phyloP scores from a whole-genome alignment of 2,329 filamentous ascomycete genomes.

The Fusarium torreyae region DNA sequence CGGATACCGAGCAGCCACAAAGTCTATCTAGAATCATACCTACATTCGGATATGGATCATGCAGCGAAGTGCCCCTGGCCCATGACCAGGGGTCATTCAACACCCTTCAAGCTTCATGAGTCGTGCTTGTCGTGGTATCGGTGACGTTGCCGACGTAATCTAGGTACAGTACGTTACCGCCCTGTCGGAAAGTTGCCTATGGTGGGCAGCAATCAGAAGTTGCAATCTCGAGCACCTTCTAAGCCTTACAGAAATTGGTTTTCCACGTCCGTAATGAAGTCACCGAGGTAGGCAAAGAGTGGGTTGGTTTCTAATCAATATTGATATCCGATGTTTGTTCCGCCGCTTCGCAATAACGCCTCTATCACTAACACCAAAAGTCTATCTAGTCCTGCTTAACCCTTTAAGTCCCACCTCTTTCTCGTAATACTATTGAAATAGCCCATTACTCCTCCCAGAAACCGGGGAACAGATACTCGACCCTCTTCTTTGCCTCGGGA shows the following conservation, averaged over 20 bases:
- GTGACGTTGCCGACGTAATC: constrained; percentile 6
- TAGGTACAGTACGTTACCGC: constrained; percentile 6
- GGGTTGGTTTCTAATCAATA: not conserved
- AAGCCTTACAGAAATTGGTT: constrained; percentile 16
- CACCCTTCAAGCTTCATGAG: constrained; percentile 34
- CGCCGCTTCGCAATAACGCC: constrained; percentile 28
- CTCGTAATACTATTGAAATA: too few species aligned
- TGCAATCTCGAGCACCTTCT: constrained; percentile 12
- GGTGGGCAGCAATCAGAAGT: constrained; percentile 12
- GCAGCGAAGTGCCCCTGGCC: constrained; percentile 38
- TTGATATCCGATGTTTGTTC: constrained; percentile 20
- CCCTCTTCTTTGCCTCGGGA: constrained; percentile 81
- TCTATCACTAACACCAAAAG: constrained; percentile 26
- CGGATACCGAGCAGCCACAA: constrained; percentile 21
- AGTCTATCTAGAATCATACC: constrained; percentile 25
- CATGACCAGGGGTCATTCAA: constrained; percentile 43
- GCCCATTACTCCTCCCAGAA: constrained; percentile 68
- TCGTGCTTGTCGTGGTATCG: constrained; percentile 10
- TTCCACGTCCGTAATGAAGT: not conserved
- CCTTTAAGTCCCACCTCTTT: constrained; percentile 12
- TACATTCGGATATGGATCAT: constrained; percentile 16
- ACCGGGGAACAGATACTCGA: constrained; percentile 90
- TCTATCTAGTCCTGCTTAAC: constrained; percentile 15
- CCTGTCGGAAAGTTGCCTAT: constrained; percentile 10
- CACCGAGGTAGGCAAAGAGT: not conserved